A percentile compares a stretch with the other conserved stretches of the same genome.
Evolutionary conservation across 805 yeast species (phyloP).

Genomic region (Candida ficus): DNA sequence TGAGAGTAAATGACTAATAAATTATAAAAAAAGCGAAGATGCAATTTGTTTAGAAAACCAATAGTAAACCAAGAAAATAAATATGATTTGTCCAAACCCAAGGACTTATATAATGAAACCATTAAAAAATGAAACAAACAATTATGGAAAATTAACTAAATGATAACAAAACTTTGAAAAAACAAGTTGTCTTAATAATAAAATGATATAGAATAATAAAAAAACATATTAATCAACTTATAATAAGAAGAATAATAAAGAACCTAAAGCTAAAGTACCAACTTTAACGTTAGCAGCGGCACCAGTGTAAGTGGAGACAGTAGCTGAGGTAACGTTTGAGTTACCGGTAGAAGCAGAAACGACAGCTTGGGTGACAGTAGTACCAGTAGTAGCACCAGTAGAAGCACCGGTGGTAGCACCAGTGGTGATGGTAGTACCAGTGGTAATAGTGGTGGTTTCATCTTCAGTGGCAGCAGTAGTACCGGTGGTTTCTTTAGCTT

Average conservation of each 20-base stretch:
- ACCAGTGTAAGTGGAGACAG: slow-evolving; percentile 12
- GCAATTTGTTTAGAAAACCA: slow-evolving; percentile 4
- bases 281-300: slow-evolving; percentile 22
- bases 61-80: not conserved
- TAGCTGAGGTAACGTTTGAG: no score
- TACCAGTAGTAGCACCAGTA: slow-evolving; percentile 1
- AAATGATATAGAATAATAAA: not conserved
- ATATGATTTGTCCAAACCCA: not conserved
- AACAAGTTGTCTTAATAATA: not conserved
- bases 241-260: slow-evolving; percentile 26
- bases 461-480: slow-evolving; percentile 2
- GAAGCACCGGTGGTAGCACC: slow-evolving; percentile 3
- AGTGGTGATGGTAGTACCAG: not conserved
- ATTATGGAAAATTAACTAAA: not conserved
- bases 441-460: no score
- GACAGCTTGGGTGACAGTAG: slow-evolving; percentile 1
- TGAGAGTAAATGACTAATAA: not conserved
- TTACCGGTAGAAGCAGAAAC: slow-evolving; percentile 4
- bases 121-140: not conserved
- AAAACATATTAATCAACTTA: slow-evolving; percentile 11
- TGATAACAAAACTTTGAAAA: not conserved
- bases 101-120: not conserved
- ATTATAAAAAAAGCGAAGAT: not conserved
- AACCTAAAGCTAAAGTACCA: slow-evolving; percentile 25
- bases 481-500: not conserved